Evolutionary conservation across 2,329 filamentous ascomycete species (phyloP), one percentile per base, ranked within the genome.

Genomic region (Xylariaceae sp.): DNA sequence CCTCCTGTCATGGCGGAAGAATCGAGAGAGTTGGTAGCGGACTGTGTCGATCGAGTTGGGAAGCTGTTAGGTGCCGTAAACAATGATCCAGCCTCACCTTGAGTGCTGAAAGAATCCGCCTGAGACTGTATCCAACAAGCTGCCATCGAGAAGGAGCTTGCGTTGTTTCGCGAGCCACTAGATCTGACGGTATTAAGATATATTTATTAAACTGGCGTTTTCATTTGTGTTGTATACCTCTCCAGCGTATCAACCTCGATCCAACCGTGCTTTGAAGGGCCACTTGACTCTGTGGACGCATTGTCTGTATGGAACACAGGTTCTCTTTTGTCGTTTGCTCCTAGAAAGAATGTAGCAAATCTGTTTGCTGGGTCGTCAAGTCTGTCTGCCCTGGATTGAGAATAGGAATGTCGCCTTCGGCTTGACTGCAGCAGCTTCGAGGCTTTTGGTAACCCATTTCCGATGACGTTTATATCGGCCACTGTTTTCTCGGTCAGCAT

Each of bases 41-140:
- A 72, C 28, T 63, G 64, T 19, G 65, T 67, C 11, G 70, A 71
- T 21, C 53, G 63, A 31, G 71, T 67, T 12, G 65, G 52, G 6
- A 67, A 56, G 51, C 69, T 74, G 40, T 61, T 68, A 6, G 61
- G 54, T 17, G 70, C n/a, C n/a, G n/a, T n/a, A n/a, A 12, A 31
- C 28, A 12, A 69, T 31, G 52, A 53, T 3, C 36, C 21, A 21
- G 45, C 43, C 17, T 60, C 59, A 6, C 54, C 64, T 14, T 62
- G 62, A n/a, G 37, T 46, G 17, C 61, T 60, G 3, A 61, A 46
- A 3, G 58, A 55, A 11, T 64, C 62, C 4, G 66, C 55, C 31
- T 51, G 29, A 3, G 46, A 54, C 11, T 49, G 48, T 14, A 60
- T 49, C 56, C 56, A 60, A 29, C 53, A 44, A 41, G 57, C 57